Percentiles rank a stretch among this genome's conserved stretches.
Conservation (phyloP, 2,329 filamentous ascomycete genomes). For the Arthrocladium fulminans region DNA sequence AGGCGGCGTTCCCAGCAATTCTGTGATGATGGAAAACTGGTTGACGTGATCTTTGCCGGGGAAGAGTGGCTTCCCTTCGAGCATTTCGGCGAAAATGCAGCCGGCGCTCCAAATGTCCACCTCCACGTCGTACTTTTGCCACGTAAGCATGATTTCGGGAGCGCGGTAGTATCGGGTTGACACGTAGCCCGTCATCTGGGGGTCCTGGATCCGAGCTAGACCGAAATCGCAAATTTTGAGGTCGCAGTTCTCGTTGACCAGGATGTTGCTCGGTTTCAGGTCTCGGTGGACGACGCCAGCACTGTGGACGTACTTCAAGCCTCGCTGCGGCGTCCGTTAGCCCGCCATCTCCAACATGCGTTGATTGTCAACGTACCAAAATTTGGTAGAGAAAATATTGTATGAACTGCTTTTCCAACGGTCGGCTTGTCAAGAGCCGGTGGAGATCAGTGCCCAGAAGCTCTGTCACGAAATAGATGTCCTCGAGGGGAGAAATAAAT, state of each 20-base stretch:
- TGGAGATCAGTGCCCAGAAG: constrained; percentile 94
- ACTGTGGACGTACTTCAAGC: constrained; percentile 97
- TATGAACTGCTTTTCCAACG: constrained; percentile 98
- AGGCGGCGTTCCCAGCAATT: constrained; percentile 88
- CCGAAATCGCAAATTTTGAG: constrained; percentile 99
- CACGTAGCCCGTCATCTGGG: constrained; percentile 98
- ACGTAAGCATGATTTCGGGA: constrained; percentile 99
- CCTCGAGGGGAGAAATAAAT: constrained; percentile 97
- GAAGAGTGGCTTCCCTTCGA: constrained; percentile 96
- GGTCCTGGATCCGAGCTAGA: constrained; percentile 92
- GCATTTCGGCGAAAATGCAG: constrained; percentile 98
- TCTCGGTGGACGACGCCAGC: constrained; percentile 96
- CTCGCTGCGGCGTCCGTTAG: constrained; percentile 53
- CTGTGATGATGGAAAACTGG: constrained; percentile 99
- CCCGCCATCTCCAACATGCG: neutral
- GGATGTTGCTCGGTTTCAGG: constrained; percentile 95
- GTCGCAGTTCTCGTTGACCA: constrained; percentile 99
- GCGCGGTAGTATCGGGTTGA: constrained; percentile 98
- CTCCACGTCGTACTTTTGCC: constrained; percentile 99
- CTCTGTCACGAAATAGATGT: constrained; percentile 99
- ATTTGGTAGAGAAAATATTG: constrained; percentile 99
- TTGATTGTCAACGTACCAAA: constrained; percentile 55
- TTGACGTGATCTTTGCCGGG: constrained; percentile 99
- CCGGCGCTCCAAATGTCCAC: constrained; percentile 99
- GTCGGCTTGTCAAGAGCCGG: constrained; percentile 85